Conservation (phyloP, 2,329 filamentous ascomycete genomes). For the Talaromyces sp. region DNA sequence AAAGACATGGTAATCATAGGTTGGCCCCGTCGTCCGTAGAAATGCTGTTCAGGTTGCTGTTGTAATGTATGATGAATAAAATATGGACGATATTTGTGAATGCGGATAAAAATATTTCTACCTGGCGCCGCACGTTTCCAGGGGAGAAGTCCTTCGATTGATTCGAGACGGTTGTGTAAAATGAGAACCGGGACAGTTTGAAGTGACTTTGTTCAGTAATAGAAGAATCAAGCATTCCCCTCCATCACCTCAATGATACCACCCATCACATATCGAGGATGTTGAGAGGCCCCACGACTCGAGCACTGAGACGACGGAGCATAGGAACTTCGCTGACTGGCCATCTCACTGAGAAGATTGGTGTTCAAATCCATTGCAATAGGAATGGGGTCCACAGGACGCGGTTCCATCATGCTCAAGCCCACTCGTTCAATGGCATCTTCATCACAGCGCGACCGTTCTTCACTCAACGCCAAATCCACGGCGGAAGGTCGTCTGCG, state of each 20-base stretch:
- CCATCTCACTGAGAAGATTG: slow-evolving; percentile 18
- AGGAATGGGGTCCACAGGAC: slow-evolving; percentile 35
- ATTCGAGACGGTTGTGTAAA: neutral
- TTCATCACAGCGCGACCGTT: slow-evolving; percentile 35
- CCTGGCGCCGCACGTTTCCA: too few relatives aligned
- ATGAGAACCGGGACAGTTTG: neutral
- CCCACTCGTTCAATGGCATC: slow-evolving; percentile 38
- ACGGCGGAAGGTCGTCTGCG: slow-evolving; percentile 41
- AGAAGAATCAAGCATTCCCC: slow-evolving; percentile 26
- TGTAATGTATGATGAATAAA: neutral
- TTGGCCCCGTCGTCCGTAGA: neutral
- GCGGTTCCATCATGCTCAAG: slow-evolving; percentile 41
- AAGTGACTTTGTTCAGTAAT: neutral
- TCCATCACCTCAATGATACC: slow-evolving; percentile 47
- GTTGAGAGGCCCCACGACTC: slow-evolving; percentile 15
- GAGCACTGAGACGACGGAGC: slow-evolving; percentile 12
- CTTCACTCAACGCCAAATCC: slow-evolving; percentile 41
- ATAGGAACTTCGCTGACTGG: slow-evolving; percentile 13
- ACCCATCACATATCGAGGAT: slow-evolving; percentile 41
- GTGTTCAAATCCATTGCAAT: slow-evolving; percentile 23
- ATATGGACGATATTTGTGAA: neutral
- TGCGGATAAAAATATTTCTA: neutral
- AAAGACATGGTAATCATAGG: neutral
- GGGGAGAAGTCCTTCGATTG: neutral
- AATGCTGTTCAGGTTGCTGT: neutral